phyloP scores from a whole-genome alignment of 2,329 filamentous ascomycete genomes.

The Tolypocladium pustulatum region DNA sequence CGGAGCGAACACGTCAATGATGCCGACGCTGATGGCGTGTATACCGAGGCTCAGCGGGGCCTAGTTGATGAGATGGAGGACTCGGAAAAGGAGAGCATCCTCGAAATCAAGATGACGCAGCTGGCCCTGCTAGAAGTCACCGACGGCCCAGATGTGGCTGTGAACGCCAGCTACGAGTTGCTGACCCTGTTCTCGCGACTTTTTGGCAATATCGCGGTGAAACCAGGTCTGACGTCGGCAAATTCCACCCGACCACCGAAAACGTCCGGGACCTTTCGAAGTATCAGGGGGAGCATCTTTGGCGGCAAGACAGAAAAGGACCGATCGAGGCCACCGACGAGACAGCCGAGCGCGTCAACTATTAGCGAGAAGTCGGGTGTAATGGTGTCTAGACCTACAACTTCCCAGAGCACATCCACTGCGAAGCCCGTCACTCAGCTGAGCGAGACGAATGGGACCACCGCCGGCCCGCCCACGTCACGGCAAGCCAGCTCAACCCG shows the following conservation, averaged over 20 bases:
- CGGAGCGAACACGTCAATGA: slow-evolving; percentile 60
- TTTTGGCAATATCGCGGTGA: slow-evolving; percentile 50
- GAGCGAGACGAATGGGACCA: slow-evolving; percentile 50
- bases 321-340: slow-evolving; percentile 31
- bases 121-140: slow-evolving; percentile 71
- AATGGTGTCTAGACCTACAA: slow-evolving; percentile 18
- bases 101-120: slow-evolving; percentile 97
- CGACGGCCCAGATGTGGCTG: slow-evolving; percentile 74
- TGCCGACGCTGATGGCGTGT: slow-evolving; percentile 21
- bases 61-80: slow-evolving; percentile 72
- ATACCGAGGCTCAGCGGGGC: slow-evolving; percentile 25
- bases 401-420: slow-evolving; percentile 32
- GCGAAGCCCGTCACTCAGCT: slow-evolving; percentile 65
- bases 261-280: slow-evolving; percentile 62
- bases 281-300: slow-evolving; percentile 67
- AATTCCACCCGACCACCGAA: slow-evolving; percentile 49
- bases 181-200: slow-evolving; percentile 71
- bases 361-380: slow-evolving; percentile 25
- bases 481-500: slow-evolving; percentile 23
- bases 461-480: slow-evolving; percentile 17
- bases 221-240: slow-evolving; percentile 30
- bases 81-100: slow-evolving; percentile 71
- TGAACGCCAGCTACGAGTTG: slow-evolving; percentile 81
- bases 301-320: slow-evolving; percentile 44
- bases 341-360: slow-evolving; percentile 23